These are phyloP conservation scores for Halenospora varia DNA, from an alignment of 495 filamentous ascomycete genomes.

Conservation along the genomic window DNA sequence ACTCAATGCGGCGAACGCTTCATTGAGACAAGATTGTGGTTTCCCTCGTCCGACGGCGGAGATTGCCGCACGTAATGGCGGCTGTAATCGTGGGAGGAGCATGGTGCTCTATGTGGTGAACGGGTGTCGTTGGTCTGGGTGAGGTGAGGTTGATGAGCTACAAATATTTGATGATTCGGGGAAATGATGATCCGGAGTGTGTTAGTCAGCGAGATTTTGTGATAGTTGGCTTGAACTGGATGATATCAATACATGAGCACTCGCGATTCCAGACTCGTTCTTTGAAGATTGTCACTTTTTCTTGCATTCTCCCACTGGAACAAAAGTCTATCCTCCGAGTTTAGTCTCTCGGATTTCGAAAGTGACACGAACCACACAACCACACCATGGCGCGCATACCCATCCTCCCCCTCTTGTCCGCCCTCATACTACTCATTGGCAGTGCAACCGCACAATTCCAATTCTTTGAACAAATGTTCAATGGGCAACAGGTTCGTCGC, in stretches of 20 bases:
- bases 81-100: slow-evolving; percentile 49
- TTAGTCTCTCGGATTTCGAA: too few relatives aligned
- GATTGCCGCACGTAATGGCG: slow-evolving; percentile 43
- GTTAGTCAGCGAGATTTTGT: background rate
- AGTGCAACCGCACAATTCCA: slow-evolving; percentile 68
- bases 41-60: slow-evolving; percentile 29
- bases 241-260: background rate
- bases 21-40: slow-evolving; percentile 27
- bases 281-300: background rate
- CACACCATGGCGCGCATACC: slow-evolving; percentile 17
- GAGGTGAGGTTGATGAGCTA: background rate
- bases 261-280: background rate
- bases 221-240: background rate
- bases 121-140: background rate
- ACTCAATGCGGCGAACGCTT: slow-evolving; percentile 31
- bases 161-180: background rate
- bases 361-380: background rate
- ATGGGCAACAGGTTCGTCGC: slow-evolving; percentile 29
- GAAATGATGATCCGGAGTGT: background rate
- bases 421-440: slow-evolving; percentile 42
- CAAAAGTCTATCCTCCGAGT: too few relatives aligned
- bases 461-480: slow-evolving; percentile 81
- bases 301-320: too few relatives aligned
- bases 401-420: slow-evolving; percentile 17
- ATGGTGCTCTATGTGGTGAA: slow-evolving; percentile 26